Evolutionary conservation across 2,329 filamentous ascomycete species (phyloP).

Genomic region (Fusarium robinianum): DNA sequence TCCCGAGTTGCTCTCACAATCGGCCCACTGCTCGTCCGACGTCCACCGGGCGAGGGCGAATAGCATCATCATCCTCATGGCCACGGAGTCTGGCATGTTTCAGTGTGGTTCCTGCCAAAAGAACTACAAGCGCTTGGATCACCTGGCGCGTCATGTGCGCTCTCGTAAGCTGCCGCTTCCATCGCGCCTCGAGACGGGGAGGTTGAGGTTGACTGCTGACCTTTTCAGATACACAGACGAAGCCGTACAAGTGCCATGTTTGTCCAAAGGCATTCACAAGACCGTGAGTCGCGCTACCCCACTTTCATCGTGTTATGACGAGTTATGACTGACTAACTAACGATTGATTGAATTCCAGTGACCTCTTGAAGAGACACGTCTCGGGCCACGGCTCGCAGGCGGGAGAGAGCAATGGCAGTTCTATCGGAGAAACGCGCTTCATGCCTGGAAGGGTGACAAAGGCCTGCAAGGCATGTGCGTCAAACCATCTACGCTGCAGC

Average conservation of each 20-base stretch:
- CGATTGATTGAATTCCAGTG: slow-evolving; percentile 24
- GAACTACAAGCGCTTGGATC: slow-evolving; percentile 38
- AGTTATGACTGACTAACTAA: not conserved
- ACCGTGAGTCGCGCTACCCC: slow-evolving; percentile 28
- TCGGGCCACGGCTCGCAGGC: slow-evolving; percentile 26
- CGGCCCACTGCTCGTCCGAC: slow-evolving; percentile 1
- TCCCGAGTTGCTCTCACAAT: not conserved
- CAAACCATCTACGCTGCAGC: slow-evolving; percentile 38
- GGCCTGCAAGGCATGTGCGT: slow-evolving; percentile 38
- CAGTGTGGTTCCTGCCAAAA: slow-evolving; percentile 37
- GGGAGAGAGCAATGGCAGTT: slow-evolving; percentile 2
- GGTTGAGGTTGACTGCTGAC: not conserved
- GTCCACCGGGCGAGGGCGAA: not conserved
- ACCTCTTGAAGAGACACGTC: slow-evolving; percentile 35
- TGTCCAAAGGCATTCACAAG: slow-evolving; percentile 40
- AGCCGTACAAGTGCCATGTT: slow-evolving; percentile 37
- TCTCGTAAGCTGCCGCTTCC: slow-evolving; percentile 35
- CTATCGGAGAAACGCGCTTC: slow-evolving; percentile 10
- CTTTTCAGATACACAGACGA: slow-evolving; percentile 39
- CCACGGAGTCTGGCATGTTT: slow-evolving; percentile 30
- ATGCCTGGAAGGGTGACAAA: slow-evolving; percentile 33
- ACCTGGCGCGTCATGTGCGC: slow-evolving; percentile 41
- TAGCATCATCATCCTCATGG: slow-evolving; percentile 14
- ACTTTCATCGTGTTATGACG: not conserved
- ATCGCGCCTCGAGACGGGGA: too few species aligned